Evolutionary conservation across 1,284 basidiomycete species (phyloP).

Genomic region (Ceratobasidium papillatum): DNA sequence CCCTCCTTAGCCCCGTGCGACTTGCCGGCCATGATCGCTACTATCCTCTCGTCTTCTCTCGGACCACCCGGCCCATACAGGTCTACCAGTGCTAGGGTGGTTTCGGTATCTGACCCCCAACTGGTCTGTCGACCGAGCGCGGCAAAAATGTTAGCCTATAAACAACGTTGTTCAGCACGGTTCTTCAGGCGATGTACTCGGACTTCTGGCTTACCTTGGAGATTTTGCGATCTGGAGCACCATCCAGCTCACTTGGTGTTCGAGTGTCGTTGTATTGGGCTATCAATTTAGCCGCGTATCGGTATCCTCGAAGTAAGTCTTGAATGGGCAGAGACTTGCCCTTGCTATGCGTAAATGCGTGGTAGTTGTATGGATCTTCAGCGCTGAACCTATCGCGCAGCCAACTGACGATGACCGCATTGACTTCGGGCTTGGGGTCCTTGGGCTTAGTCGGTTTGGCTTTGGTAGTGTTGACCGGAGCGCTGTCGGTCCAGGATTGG

Average conservation of each 20-base stretch:
- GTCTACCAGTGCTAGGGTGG: constrained; percentile 60
- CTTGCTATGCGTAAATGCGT: constrained; percentile 56
- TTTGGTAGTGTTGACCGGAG: constrained; percentile 15
- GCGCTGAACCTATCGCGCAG: constrained; percentile 31
- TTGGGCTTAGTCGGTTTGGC: constrained; percentile 28
- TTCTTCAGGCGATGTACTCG: background rate
- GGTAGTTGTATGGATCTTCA: constrained; percentile 50
- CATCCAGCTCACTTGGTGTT: constrained; percentile 49
- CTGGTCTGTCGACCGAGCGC: constrained; percentile 60
- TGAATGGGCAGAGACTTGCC: constrained; percentile 56
- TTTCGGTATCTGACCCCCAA: constrained; percentile 61
- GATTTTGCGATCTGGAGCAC: constrained; percentile 44
- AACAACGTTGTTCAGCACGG: background rate
- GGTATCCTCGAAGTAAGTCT: constrained; percentile 59
- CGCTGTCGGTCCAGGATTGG: constrained; percentile 26
- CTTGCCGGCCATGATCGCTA: constrained; percentile 60
- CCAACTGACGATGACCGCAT: constrained; percentile 42
- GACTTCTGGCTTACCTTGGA: constrained; percentile 51
- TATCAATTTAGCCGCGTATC: constrained; percentile 58
- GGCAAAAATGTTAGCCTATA: constrained; percentile 57
- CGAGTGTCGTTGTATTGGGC: constrained; percentile 56
- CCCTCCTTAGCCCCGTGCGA: constrained; percentile 51
- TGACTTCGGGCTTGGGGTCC: constrained; percentile 39
- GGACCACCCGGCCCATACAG: constrained; percentile 67
- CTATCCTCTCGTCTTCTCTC: constrained; percentile 61